Evolutionary conservation across 805 yeast genomes (phyloP).

Genomic region (Pichia cephalocereana): DNA sequence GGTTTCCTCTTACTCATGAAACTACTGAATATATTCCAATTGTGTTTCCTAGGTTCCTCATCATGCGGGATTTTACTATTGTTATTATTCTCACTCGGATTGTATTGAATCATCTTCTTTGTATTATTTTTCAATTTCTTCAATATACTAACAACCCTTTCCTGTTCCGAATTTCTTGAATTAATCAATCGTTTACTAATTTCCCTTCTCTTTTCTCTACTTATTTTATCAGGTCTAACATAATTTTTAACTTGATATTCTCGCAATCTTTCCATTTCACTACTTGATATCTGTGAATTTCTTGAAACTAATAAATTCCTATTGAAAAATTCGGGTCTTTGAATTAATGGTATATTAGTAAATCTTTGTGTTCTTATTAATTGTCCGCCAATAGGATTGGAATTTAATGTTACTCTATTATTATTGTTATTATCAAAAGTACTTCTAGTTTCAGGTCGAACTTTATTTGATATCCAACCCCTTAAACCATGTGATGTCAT

Average conservation of each 20-base stretch:
- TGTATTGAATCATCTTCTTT: neutral
- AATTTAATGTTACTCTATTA: neutral
- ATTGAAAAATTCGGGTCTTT: conserved; percentile 1
- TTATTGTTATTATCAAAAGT: neutral
- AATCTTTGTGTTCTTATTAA: neutral
- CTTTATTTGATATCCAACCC: neutral
- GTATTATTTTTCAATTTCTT: neutral
- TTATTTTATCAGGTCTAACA: neutral
- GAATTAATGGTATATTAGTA: neutral
- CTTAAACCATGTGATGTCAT: neutral
- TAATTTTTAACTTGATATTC: neutral
- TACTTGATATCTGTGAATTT: neutral
- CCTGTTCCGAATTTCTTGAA: neutral
- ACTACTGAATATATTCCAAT: conserved; percentile 2
- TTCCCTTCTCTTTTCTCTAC: neutral
- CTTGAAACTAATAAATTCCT: neutral
- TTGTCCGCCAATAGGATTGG: neutral
- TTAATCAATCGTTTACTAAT: neutral
- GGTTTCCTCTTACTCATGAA: neutral
- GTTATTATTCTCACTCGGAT: too few relatives aligned
- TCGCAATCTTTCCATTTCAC: neutral
- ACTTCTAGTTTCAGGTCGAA: neutral
- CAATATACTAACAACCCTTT: neutral
- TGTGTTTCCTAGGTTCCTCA: neutral
- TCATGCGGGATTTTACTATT: neutral